Conservation (phyloP, 345 rosid genomes). For the Sisymbrium irio region DNA sequence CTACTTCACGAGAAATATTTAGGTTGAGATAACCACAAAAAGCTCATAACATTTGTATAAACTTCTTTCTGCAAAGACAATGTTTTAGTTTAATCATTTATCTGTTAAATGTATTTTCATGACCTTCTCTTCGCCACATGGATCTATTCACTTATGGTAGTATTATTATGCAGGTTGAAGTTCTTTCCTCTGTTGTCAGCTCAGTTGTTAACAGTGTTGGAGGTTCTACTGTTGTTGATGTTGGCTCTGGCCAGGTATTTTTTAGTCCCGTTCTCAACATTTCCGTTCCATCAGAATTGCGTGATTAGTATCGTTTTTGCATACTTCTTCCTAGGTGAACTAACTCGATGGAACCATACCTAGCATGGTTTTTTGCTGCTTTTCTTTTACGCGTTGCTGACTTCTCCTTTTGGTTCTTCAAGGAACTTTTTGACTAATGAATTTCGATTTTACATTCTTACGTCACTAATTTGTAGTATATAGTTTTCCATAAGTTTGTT, state of each 20-base stretch:
- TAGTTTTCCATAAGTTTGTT: not conserved
- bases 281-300: constrained; percentile 2
- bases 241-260: constrained; percentile 91
- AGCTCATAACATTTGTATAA: not conserved
- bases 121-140: constrained; percentile 7
- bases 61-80: not conserved
- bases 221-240: constrained; percentile 68
- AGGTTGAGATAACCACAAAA: not conserved
- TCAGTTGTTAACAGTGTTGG: constrained; percentile 51
- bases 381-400: not conserved
- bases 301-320: not conserved
- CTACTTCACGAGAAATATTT: not conserved
- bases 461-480: not conserved
- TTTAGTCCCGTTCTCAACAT: not conserved
- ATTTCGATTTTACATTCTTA: not conserved
- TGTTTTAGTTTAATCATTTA: not conserved
- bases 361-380: not conserved
- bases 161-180: constrained; percentile 60
- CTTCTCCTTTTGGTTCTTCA: not conserved
- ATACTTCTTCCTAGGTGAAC: not conserved
- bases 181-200: constrained; percentile 76
- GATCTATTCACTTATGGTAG: not conserved
- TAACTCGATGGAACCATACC: not conserved
- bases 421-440: not conserved
- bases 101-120: not conserved